Base-by-base conservation (phyloP, 371 early-diverging fungal species). In the Lichtheimia ramosa region DNA sequence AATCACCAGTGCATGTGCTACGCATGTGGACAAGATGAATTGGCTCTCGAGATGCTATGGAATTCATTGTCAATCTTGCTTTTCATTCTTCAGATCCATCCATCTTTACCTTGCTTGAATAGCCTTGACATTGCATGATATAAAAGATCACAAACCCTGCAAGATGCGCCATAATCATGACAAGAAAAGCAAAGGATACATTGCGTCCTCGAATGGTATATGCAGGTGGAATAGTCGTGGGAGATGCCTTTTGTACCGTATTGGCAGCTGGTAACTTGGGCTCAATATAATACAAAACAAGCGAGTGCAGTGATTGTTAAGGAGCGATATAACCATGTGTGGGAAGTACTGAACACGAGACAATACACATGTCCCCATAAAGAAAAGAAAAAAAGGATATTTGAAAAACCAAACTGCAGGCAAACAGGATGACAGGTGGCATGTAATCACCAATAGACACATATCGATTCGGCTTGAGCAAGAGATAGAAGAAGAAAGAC, bases 401-500 rank as follows among this genome's bases (percentile, higher is more conserved):
- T 65, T 79, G 81, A 54, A 87, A 71, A 8, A 88, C 70, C 62
- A 94, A 62, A 48, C 85, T 81, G 62, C 85, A 88, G 0, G 86
- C 81, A 56, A 92, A 75, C 24, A 90, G 63, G 27, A 89, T 86
- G 3, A 90, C 82, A 0, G 96, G 93, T 2, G 93, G 93, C 70
- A 95, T 87, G 63, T 95, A 97, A 53, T 90, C 83, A 24, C 91
- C 91, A 46, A 97, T 90, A 1, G 96, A 94, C 13, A 96, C 89
- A 74, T 91, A 96, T 23, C 82, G 82, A 16, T 73, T 61, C 21
- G 89, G 82, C 14, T 83, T 78, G n/a, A 92, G 89, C 62, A 96
- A 79, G 14, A 96, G 72, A 69, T 98, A 98, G 62, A 97, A 96
- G 81, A 94, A 95, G 79, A 92, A 96, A 8, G 96, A 92, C 63